Base-by-base conservation (phyloP, 352 stramenopile genomes). In the Elongisporangium anandrum region DNA sequence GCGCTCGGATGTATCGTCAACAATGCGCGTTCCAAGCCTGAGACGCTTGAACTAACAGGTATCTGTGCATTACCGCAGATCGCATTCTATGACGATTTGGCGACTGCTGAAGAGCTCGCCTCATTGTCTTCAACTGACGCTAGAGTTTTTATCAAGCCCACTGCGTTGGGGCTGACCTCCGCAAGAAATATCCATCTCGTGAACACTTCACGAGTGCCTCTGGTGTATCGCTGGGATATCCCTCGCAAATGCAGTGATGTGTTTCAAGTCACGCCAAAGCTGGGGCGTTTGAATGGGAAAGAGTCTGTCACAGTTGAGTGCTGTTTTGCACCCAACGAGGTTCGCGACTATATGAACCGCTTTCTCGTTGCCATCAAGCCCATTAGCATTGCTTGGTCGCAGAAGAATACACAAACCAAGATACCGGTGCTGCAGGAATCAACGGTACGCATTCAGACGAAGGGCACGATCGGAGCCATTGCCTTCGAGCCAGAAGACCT, bases 61-160 rank as follows among this genome's bases (percentile, higher is more conserved):
- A 77, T 81, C 29, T 79, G 80, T n/a, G 73, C 79, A 24, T 22
- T 87, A 22, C 85, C 85, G 7, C 59, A 68, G 15, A 54, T 96
- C 10, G 67, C 70, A 4, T 77, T 89, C 22, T 56, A 79, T 9
- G 74, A 77, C 4, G 60, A 70, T 45, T 63, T 59, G 50, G 47
- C 39, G 20, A 56, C 20, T 22, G 20, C 19, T 29, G 50, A 54
- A 38, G 12, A 66, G 50, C 41, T 64, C 8, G 45, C 53, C 5
- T 21, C 54, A 10, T 52, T 50, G 34, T 59, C 51, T 4, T 48
- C 55, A 4, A 62, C 56, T 6, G 74, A 85, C 2, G 64, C 62
- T 0, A 75, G 75, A 47, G 52, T 97, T 1, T 95, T 85, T 56
- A 70, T 97, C 52, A 94, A 95, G 56, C 88, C 91, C 0, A 97